A percentile compares a stretch with the other conserved stretches of the same genome.
These are phyloP conservation scores for Cytidiella melzeri DNA, from an alignment of 768 basidiomycete species.

Conservation along the genomic window DNA sequence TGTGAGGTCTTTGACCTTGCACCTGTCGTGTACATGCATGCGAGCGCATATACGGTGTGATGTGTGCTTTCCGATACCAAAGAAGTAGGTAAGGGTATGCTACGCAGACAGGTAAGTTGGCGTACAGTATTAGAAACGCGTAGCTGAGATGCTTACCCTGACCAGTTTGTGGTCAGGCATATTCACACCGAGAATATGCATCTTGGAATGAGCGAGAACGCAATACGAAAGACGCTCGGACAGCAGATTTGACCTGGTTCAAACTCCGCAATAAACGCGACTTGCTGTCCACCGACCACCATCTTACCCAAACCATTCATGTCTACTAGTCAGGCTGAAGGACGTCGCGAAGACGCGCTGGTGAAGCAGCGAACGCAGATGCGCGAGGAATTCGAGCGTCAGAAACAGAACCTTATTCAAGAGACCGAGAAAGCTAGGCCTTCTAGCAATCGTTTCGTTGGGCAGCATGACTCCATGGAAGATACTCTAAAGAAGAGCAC, in stretches of 20 bases:
- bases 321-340: constrained; percentile 74
- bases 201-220: background rate
- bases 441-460: constrained; percentile 83
- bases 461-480: constrained; percentile 92
- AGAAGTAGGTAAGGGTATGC: constrained; percentile 89
- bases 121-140: background rate
- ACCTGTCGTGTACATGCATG: constrained; percentile 83
- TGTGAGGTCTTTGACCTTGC: constrained; percentile 75
- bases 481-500: constrained; percentile 88
- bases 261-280: background rate
- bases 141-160: constrained; percentile 43
- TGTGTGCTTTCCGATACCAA: constrained; percentile 75
- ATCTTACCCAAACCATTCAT: constrained; percentile 30
- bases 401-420: constrained; percentile 73
- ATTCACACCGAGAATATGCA: constrained; percentile 83
- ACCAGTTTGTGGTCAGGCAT: constrained; percentile 72
- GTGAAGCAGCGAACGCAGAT: constrained; percentile 75
- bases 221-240: background rate
- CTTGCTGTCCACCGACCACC: constrained; percentile 8
- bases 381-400: constrained; percentile 76
- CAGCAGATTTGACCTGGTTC: background rate
- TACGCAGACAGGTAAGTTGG: constrained; percentile 26
- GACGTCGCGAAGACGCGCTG: constrained; percentile 81
- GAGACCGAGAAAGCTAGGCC: constrained; percentile 94
- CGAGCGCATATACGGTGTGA: constrained; percentile 84